Evolutionary conservation across 257 asterid species (phyloP), one percentile per base, ranked within the genome.

Genomic region (Prunella vulgaris): DNA sequence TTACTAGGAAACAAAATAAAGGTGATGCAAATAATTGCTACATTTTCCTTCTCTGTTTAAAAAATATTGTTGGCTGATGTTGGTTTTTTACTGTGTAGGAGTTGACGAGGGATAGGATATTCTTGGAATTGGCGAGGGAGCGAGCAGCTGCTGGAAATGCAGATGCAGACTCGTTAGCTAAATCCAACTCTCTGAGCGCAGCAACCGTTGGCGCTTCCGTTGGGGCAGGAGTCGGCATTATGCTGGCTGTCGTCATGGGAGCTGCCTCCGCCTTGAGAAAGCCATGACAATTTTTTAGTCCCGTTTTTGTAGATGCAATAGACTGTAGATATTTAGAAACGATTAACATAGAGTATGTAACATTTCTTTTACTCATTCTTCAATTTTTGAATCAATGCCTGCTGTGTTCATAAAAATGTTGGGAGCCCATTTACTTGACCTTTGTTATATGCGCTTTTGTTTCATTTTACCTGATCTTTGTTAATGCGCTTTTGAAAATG

Each of bases 191-290:
- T 35, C 49, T 84, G 69, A 60, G 67, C 71, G 92, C 97, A 27
- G 97, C 99, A 0, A 82, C 99, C 10, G 88, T 93, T 51, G 99
- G 99, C 12, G 99, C 97, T 56, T 94, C 97, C 8, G 83, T 94
- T 15, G 99, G 99, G 53, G 99, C 99, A 2, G 99, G 97, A 74
- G 87, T 94, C 4, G 99, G 99, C 63, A 77, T 94, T 75, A 68
- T 91, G 33, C 76, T 94, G 79, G 99, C 99, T 1, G 94, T 94
- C 12, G 99, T 91, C 42, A 84, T 91, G 96, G 97, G 97, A 70
- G 99, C 99, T 35, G 99, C 96, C 72, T 94, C 99, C 0, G 93
- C 97, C 73, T 77, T 86, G 82, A 85, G 99, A 82, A 94, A 94
- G 80, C 99, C 99, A 14, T 90, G 88, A 87, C 7, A 25, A 24